phyloP scores from a whole-genome alignment of 495 filamentous ascomycete species.

The Hapsidospora chrysogenum region DNA sequence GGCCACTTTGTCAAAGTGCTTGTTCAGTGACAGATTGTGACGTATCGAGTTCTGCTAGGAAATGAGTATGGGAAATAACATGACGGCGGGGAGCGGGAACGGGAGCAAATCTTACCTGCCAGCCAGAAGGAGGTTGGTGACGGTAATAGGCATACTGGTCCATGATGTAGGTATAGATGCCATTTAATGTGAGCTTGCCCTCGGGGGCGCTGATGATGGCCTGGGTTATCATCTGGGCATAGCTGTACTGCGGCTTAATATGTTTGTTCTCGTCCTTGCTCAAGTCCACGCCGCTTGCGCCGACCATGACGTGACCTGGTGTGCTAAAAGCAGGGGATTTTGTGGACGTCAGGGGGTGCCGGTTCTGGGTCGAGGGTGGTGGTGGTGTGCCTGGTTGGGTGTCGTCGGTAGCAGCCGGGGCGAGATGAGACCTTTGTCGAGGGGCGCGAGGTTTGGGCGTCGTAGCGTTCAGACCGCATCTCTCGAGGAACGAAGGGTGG shows the following conservation, averaged over 20 bases:
- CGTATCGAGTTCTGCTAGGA: conserved; percentile 71
- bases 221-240: conserved; percentile 93
- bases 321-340: conserved; percentile 22
- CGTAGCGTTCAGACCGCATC: conserved; percentile 25
- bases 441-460: conserved; percentile 9
- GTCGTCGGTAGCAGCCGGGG: conserved; percentile 53
- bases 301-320: conserved; percentile 28
- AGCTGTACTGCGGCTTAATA: conserved; percentile 87
- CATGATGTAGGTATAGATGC: conserved; percentile 85
- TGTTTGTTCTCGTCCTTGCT: conserved; percentile 67
- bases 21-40: conserved; percentile 88
- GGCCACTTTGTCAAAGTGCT: conserved; percentile 81
- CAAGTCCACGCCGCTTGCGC: conserved; percentile 53
- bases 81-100: background rate
- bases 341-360: conserved; percentile 14
- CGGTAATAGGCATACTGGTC: conserved; percentile 82
- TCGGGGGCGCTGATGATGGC: conserved; percentile 75
- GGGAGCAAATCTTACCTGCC: conserved; percentile 52
- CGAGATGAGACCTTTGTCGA: conserved; percentile 23
- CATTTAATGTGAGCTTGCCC: conserved; percentile 70
- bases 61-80: too few species aligned
- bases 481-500: conserved; percentile 30
- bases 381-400: conserved; percentile 53
- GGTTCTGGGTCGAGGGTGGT: conserved; percentile 23
- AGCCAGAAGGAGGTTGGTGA: conserved; percentile 52